A percentile compares a stretch with the other conserved stretches of the same genome.
Conservation (phyloP, 225 moss, liverwort and hornwort genomes). For the Ulota crispa region DNA sequence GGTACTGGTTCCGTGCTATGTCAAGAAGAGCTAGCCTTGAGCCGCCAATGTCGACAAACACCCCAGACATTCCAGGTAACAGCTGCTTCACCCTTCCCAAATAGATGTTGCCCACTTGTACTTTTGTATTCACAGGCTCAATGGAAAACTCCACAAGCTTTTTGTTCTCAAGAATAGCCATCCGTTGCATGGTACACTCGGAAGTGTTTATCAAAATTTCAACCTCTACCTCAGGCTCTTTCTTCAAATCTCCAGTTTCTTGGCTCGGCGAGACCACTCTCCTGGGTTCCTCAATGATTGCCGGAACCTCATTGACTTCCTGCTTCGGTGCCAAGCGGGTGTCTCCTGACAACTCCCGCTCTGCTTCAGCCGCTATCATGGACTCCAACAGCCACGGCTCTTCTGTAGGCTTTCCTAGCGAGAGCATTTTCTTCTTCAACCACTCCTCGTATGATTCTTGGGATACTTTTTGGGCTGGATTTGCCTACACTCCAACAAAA, state of each 20-base stretch:
- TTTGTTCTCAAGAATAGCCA: slow-evolving; percentile 93
- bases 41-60: slow-evolving; percentile 91
- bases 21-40: slow-evolving; percentile 87
- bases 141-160: slow-evolving; percentile 90
- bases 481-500: slow-evolving; percentile 29
- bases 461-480: slow-evolving; percentile 16
- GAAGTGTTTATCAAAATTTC: slow-evolving; percentile 96
- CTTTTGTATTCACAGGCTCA: slow-evolving; percentile 90
- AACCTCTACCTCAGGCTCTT: slow-evolving; percentile 67
- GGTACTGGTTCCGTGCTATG: slow-evolving; percentile 85
- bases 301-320: slow-evolving; percentile 30
- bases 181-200: slow-evolving; percentile 97
- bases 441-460: slow-evolving; percentile 50
- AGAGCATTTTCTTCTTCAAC: slow-evolving; percentile 66
- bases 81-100: slow-evolving; percentile 93
- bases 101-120: slow-evolving; percentile 94
- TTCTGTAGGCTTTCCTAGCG: slow-evolving; percentile 68
- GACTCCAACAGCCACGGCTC: slow-evolving; percentile 95
- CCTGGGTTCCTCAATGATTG: slow-evolving; percentile 34
- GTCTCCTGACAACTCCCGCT: slow-evolving; percentile 31
- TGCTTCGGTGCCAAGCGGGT: slow-evolving; percentile 33
- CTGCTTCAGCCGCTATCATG: slow-evolving; percentile 58
- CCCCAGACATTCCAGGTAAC: slow-evolving; percentile 93
- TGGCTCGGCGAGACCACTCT: slow-evolving; percentile 28
- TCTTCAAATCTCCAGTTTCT: slow-evolving; percentile 37